Evolutionary conservation across 345 rosid species (phyloP).

Genomic region (Geranium rotundifolium): DNA sequence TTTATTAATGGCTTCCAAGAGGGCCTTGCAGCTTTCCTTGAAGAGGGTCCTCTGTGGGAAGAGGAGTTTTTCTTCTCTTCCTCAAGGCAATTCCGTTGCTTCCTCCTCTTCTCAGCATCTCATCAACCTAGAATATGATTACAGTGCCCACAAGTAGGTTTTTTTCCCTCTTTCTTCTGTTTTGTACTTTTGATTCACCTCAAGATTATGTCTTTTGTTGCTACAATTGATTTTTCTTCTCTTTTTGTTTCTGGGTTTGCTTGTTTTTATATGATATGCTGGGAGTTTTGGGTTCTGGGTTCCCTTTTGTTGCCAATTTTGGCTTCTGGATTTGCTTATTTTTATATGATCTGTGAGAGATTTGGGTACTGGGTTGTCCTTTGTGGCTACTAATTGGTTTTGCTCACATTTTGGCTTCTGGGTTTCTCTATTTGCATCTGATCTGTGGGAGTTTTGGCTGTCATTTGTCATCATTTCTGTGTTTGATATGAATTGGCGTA

Average conservation of each 20-base stretch:
- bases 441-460: neutral
- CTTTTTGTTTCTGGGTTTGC: neutral
- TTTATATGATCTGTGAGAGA: too few relatives aligned
- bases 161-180: neutral
- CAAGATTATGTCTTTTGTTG: neutral
- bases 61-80: constrained; percentile 33
- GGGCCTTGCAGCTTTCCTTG: constrained; percentile 9
- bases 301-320: too few relatives aligned
- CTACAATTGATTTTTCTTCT: neutral
- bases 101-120: constrained; percentile 53
- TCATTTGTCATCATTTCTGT: neutral
- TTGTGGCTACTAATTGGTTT: too few relatives aligned
- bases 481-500: neutral
- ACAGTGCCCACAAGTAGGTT: constrained; percentile 87
- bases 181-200: neutral
- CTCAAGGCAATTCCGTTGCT: constrained; percentile 22
- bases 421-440: neutral
- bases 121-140: constrained; percentile 57
- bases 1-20: constrained; percentile 13
- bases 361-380: too few relatives aligned
- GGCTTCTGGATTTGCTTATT: too few relatives aligned
- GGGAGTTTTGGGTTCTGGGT: too few relatives aligned
- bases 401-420: too few relatives aligned
- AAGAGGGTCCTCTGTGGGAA: constrained; percentile 16
- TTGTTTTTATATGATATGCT: neutral